Evolutionary conservation across 2,329 filamentous ascomycete species (phyloP), one percentile per base, ranked within the genome.

Genomic region (Rutstroemia sp.): DNA sequence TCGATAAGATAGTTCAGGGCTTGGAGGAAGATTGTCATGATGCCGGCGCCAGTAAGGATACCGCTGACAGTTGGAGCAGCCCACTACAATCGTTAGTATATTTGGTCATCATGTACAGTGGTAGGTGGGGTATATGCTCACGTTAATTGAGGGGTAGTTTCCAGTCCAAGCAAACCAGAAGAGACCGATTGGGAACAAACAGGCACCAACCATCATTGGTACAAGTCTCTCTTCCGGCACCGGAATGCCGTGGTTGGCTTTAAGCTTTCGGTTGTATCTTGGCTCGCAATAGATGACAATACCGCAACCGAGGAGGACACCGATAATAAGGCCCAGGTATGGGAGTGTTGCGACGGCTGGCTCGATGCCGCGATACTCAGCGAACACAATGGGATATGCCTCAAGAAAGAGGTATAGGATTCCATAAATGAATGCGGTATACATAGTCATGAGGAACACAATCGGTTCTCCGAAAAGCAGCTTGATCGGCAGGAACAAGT

Each of bases 291-390:
- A 74, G 60, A 92, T 84, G 47, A 78, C 76, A 6, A 76, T 59
- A 51, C 86, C 47, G 25, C 89, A 81, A 46, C 89, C 89, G 7
- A 77, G 64, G 53, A 94, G 81, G 84, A 96, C 89, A 54, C 90
- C 91, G 6, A 47, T 14, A 14, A 51, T 46, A 38, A 56, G 34
- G 19, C 39, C 38, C 5, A 56, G 6, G 27, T 45, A 56, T 25
- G 54, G 48, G 10, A 79, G 67, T 4, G 72, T 68, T 3, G 68
- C 70, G 6, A 75, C 61, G 16, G 71, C 73, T 37, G 53, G 53
- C 6, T 55, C 19, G 5, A 61, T 65, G 6, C 70, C 70, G 12
- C 73, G 70, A 3, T 69, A 58, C 50, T 58, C 53, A 16, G 47
- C 60, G 57, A 80, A 80, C 0, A 76, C 73, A 57, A 73, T 78